These are phyloP conservation scores for Ophiostoma sp. DNA, from an alignment of 2,329 filamentous ascomycete genomes.

Conservation along the genomic window DNA sequence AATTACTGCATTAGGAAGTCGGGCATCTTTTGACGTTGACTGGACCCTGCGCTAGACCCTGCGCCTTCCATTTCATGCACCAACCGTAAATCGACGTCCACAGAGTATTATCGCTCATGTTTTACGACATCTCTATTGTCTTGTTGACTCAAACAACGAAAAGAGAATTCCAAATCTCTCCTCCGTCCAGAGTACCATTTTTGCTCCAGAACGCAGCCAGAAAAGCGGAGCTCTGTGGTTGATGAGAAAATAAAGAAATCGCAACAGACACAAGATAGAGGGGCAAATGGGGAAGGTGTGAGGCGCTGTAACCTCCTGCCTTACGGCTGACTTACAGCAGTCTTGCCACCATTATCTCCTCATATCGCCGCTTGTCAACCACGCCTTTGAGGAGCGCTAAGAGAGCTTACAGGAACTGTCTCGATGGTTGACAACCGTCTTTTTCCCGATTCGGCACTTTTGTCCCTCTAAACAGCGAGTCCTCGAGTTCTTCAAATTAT, in stretches of 20 bases:
- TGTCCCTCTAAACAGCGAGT: not conserved
- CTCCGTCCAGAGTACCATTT: not conserved
- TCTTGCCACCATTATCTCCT: not conserved
- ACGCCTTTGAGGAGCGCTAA: not conserved
- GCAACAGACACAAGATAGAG: not conserved
- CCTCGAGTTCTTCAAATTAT: not conserved
- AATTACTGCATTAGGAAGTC: not conserved
- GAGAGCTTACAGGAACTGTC: not conserved
- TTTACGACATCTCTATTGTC: not conserved
- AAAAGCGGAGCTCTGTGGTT: not conserved
- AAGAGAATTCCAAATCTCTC: not conserved
- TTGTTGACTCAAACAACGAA: not conserved
- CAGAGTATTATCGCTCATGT: not conserved
- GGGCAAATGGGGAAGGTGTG: not conserved
- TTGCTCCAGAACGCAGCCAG: not conserved
- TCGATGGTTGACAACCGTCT: not conserved
- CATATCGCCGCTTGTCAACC: conserved; percentile 1
- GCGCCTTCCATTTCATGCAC: not conserved
- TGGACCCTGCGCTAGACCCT: not conserved
- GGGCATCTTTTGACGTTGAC: not conserved
- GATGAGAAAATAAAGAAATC: not conserved
- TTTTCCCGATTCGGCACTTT: not conserved
- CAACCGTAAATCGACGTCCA: not conserved
- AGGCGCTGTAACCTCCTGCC: not conserved
- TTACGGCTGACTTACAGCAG: not conserved